Evolutionary conservation across 306 rosid genomes (phyloP).

Genomic region (Medicago ruthenica): DNA sequence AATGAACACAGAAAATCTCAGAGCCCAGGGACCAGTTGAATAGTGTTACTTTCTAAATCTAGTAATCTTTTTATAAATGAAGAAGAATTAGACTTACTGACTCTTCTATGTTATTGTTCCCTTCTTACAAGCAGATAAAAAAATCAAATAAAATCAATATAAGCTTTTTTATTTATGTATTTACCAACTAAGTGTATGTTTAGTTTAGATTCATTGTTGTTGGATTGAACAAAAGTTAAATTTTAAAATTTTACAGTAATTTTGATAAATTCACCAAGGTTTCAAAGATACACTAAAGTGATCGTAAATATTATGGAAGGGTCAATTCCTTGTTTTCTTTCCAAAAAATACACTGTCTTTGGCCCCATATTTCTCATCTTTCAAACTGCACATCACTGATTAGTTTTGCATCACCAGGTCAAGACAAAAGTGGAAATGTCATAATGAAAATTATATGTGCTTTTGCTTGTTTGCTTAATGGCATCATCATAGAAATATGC

Average conservation of each 20-base stretch:
- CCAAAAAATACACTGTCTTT: conserved; percentile 29
- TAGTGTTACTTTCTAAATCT: conserved; percentile 33
- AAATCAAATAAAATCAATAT: neutral
- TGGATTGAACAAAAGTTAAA: no score
- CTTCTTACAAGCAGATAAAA: no score
- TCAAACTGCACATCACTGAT: conserved; percentile 40
- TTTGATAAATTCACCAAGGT: neutral
- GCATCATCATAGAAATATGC: conserved; percentile 38
- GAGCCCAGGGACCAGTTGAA: conserved; percentile 54
- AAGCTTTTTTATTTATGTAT: neutral
- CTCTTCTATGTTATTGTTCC: conserved; percentile 28
- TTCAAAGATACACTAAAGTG: neutral
- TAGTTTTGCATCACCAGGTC: conserved; percentile 39
- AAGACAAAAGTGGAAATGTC: conserved; percentile 49
- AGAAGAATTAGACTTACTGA: conserved; percentile 29
- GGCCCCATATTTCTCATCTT: neutral
- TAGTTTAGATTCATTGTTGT: no score
- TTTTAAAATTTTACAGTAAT: no score
- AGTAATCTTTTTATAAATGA: conserved; percentile 17
- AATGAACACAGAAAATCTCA: conserved; percentile 44
- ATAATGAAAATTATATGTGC: conserved; percentile 27
- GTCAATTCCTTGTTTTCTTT: conserved; percentile 39
- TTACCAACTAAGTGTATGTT: neutral
- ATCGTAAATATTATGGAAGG: conserved; percentile 36
- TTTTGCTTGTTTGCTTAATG: conserved; percentile 41